A percentile compares a stretch with the other conserved stretches of the same genome.
Conservation (phyloP, 1,139 yeast species). For the Komagataea norvegica region DNA sequence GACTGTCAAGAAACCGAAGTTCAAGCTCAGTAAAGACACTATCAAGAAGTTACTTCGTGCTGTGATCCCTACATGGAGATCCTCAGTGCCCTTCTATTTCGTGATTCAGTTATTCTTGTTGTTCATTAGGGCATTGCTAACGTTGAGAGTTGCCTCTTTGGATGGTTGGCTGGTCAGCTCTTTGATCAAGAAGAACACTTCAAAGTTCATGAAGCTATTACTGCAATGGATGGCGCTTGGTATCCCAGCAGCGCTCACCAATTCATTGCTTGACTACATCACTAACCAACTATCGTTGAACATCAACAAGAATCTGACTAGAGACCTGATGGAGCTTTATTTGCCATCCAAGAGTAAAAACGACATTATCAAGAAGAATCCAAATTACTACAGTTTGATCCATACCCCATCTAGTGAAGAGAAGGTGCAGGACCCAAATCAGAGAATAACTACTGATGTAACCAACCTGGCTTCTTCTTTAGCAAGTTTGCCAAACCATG, state of each 20-base stretch:
- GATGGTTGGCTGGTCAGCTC: conserved; percentile 87
- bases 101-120: conserved; percentile 56
- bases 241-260: conserved; percentile 79
- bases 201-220: conserved; percentile 57
- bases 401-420: conserved; percentile 52
- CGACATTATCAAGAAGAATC: conserved; percentile 30
- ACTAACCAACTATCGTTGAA: conserved; percentile 64
- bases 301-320: conserved; percentile 63
- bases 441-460: conserved; percentile 75
- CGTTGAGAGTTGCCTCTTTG: conserved; percentile 78
- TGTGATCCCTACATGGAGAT: conserved; percentile 26
- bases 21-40: conserved; percentile 36
- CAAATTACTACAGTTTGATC: conserved; percentile 49
- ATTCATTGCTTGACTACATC: conserved; percentile 67
- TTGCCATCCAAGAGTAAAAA: conserved; percentile 49
- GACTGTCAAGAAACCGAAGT: conserved; percentile 15
- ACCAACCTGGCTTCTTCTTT: conserved; percentile 69
- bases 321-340: conserved; percentile 59
- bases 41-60: conserved; percentile 22
- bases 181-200: conserved; percentile 66
- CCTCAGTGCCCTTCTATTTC: conserved; percentile 45
- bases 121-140: conserved; percentile 64
- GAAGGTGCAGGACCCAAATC: conserved; percentile 72
- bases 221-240: conserved; percentile 83
- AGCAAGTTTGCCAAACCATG: conserved; percentile 77